phyloP scores from a whole-genome alignment of 1,284 basidiomycete species.

The Moesziomyces sp. region DNA sequence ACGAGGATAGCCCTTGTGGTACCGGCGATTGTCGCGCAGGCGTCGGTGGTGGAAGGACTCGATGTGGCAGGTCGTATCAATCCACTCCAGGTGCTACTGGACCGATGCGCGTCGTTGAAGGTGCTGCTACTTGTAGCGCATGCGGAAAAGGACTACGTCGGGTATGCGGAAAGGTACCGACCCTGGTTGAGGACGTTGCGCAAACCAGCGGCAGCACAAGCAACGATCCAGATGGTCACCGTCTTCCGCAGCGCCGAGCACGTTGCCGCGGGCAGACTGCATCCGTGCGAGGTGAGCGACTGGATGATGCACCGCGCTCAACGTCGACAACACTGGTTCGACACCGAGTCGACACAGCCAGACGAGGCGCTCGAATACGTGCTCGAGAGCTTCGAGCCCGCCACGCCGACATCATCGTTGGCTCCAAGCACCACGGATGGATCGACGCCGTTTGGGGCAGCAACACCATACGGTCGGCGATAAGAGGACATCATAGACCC shows the following conservation, averaged over 20 bases:
- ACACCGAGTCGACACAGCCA: neutral
- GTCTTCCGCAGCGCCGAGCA: constrained; percentile 2
- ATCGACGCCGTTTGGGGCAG: neutral
- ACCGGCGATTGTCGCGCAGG: constrained; percentile 18
- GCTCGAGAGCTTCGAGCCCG: constrained; percentile 14
- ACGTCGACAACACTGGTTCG: constrained; percentile 18
- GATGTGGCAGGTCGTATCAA: constrained; percentile 11
- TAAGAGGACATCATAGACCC: constrained; percentile 13
- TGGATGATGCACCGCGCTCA: constrained; percentile 44
- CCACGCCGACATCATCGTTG: neutral
- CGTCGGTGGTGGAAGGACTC: no score
- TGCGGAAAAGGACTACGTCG: constrained; percentile 31
- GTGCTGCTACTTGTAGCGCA: constrained; percentile 32
- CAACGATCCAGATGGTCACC: constrained; percentile 14
- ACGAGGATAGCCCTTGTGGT: constrained; percentile 20
- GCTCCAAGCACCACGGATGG: constrained; percentile 7
- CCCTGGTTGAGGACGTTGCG: constrained; percentile 13
- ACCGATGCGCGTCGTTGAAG: constrained; percentile 9
- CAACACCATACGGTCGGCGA: neutral
- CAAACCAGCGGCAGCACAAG: neutral
- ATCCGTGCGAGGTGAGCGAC: constrained; percentile 36
- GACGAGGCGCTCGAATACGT: constrained; percentile 4
- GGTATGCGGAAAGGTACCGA: constrained; percentile 10
- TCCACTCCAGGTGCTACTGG: constrained; percentile 28
- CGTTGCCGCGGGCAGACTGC: constrained; percentile 9